Percentiles rank a stretch among this genome's conserved stretches.
phyloP scores from a whole-genome alignment of 2,329 filamentous ascomycete genomes.

The Epicoccum sorghinum region DNA sequence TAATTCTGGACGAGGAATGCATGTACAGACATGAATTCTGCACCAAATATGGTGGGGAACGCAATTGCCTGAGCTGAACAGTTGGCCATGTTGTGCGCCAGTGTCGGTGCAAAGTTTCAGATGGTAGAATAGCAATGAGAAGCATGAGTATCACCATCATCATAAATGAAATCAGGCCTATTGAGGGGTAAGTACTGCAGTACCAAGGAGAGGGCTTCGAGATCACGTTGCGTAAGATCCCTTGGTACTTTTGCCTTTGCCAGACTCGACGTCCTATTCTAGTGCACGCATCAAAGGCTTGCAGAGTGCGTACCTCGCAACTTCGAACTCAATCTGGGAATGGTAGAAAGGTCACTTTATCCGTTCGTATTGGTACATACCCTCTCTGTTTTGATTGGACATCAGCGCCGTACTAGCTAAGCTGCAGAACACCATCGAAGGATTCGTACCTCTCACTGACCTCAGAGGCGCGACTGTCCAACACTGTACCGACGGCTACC shows the following conservation, averaged over 20 bases:
- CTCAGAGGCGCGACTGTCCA: too few relatives aligned
- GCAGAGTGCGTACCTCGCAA: neutral
- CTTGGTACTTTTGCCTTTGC: too few relatives aligned
- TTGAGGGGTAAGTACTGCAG: neutral
- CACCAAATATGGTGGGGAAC: neutral
- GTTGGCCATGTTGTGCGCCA: neutral
- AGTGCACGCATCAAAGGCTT: too few relatives aligned
- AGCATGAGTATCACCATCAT: neutral
- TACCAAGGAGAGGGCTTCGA: too few relatives aligned
- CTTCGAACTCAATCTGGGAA: neutral
- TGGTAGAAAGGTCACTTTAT: neutral
- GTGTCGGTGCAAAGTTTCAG: neutral
- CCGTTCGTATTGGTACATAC: too few relatives aligned
- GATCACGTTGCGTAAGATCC: too few relatives aligned
- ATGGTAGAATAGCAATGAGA: neutral
- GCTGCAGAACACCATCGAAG: too few relatives aligned
- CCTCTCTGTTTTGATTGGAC: too few relatives aligned
- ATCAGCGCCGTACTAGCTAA: too few relatives aligned
- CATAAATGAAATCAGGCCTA: neutral
- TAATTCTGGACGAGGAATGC: neutral
- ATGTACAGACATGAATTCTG: neutral
- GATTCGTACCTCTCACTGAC: too few relatives aligned
- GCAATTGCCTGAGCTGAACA: neutral
- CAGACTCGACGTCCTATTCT: neutral
- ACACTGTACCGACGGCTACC: too few relatives aligned